Evolutionary conservation across 768 basidiomycete genomes (phyloP).

Genomic region (Favolaschia claudopus): DNA sequence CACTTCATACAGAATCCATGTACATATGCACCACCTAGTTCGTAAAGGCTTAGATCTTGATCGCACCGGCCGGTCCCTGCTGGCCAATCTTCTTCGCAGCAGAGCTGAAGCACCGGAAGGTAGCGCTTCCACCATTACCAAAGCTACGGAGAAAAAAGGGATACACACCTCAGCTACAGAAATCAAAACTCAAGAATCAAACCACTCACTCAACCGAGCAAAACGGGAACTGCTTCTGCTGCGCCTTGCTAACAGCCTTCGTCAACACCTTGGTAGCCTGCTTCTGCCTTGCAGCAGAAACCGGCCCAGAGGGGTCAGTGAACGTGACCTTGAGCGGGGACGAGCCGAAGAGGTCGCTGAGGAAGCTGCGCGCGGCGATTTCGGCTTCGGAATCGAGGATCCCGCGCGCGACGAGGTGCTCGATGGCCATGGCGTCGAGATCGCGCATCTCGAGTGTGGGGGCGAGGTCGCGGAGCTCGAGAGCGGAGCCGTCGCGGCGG

Average conservation of each 20-base stretch:
- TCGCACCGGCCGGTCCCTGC: not conserved
- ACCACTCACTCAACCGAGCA: not conserved
- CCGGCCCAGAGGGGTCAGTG: not conserved
- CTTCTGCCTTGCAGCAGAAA: not conserved
- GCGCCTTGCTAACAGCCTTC: not conserved
- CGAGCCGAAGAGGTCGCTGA: not conserved
- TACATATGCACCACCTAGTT: too few relatives aligned
- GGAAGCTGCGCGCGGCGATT: not conserved
- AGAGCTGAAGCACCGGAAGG: not conserved
- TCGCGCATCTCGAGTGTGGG: not conserved
- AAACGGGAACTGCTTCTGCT: not conserved
- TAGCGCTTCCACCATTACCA: not conserved
- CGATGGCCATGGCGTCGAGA: not conserved
- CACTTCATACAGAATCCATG: too few relatives aligned
- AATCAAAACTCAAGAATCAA: not conserved
- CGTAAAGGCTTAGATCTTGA: too few relatives aligned
- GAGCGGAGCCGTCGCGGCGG: not conserved
- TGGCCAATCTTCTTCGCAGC: not conserved
- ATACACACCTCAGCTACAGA: not conserved
- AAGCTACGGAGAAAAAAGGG: not conserved
- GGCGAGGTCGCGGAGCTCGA: not conserved
- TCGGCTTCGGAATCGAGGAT: not conserved
- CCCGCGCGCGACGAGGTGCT: not conserved
- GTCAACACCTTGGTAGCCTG: not conserved
- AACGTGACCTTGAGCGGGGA: constrained; percentile 3